Base-by-base conservation (phyloP, 2,329 filamentous ascomycete species). In the Fusarium veterinarium region DNA sequence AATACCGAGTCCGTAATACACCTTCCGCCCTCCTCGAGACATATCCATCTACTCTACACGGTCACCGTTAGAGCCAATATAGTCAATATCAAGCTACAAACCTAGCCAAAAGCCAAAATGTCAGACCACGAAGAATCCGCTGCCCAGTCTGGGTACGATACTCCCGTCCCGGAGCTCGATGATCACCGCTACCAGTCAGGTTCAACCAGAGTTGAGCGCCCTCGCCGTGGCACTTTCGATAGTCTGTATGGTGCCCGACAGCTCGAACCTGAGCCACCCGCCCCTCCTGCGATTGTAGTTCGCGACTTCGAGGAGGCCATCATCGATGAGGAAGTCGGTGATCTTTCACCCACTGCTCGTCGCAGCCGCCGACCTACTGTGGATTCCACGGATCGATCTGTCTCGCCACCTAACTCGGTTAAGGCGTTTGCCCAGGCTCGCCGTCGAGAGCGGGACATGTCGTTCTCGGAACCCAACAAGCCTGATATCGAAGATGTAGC, bases 391-490 rank as follows among this genome's bases (percentile, higher is more conserved):
- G 87, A 89, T 52, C 89, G 94, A 61, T 94, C 93, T 2, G 85
- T 90, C 5, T 98, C 96, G 10, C 95, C 95, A 16, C 96, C 96
- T 12, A 99, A 98, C 81, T 99, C 96, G 0, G 95, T 99, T 57
- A 97, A 98, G 81, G 96, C 96, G 8, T 99, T 99, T 82, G 96
- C 96, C 23, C 93, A 96, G 78, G 93, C 94, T 61, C 92, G 94
- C 56, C 93, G 94, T 66, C 92, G 95, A 66, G 93, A 95, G 79
- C 92, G 95, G 46, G 94, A 91, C 67, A 80, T 87, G 79, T 91
- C 87, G 28, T 84, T 87, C 71, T 89, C 86, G 20, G 88, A 88
- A 71, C 78, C 81, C 61, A 80, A 80, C 65, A 80, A 79, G 62
- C 78, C 79, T 23, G 83, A 87, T 10, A 70, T 75, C 12, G 79